These are phyloP conservation scores for Chaetomiaceae sp. DNA, from an alignment of 2,329 filamentous ascomycete genomes.

Conservation along the genomic window DNA sequence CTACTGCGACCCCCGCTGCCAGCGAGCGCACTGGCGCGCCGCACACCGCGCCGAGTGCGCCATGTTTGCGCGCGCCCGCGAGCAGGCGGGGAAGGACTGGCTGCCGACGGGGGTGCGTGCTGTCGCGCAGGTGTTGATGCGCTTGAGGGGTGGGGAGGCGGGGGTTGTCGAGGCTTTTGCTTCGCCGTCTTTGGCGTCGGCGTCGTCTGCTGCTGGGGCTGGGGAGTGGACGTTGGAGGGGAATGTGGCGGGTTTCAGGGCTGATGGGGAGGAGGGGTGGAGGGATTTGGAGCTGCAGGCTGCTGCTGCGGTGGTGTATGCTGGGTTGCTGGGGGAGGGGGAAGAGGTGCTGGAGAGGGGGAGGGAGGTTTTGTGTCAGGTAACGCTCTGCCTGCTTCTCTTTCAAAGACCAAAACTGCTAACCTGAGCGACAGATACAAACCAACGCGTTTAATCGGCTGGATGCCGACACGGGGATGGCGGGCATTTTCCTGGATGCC, in stretches of 20 bases:
- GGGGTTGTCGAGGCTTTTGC: too few relatives aligned
- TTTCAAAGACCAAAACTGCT: too few relatives aligned
- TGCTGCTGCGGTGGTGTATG: conserved; percentile 45
- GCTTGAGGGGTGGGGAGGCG: background rate
- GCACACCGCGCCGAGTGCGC: conserved; percentile 53
- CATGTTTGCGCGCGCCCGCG: conserved; percentile 36
- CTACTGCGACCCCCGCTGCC: conserved; percentile 53
- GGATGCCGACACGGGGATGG: conserved; percentile 47
- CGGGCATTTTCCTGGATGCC: conserved; percentile 53
- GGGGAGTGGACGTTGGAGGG: conserved; percentile 36
- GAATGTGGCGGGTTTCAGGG: conserved; percentile 39
- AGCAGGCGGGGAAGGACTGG: conserved; percentile 27
- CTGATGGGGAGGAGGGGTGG: conserved; percentile 35
- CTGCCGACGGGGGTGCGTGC: conserved; percentile 54
- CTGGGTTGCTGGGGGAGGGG: conserved; percentile 33
- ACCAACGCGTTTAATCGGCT: conserved; percentile 58
- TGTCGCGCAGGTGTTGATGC: conserved; percentile 46
- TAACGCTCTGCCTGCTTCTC: conserved; percentile 24
- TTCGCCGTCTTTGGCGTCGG: conserved; percentile 18
- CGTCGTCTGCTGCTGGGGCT: conserved; percentile 29
- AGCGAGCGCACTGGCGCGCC: conserved; percentile 48
- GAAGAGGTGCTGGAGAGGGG: conserved; percentile 37
- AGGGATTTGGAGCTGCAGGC: conserved; percentile 46
- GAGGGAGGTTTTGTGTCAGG: conserved; percentile 50
- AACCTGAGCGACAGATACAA: conserved; percentile 41